Percentiles rank a stretch among this genome's conserved stretches.
These are phyloP conservation scores for Xylariomycetidae sp. DNA, from an alignment of 2,329 filamentous ascomycete species.

Conservation along the genomic window DNA sequence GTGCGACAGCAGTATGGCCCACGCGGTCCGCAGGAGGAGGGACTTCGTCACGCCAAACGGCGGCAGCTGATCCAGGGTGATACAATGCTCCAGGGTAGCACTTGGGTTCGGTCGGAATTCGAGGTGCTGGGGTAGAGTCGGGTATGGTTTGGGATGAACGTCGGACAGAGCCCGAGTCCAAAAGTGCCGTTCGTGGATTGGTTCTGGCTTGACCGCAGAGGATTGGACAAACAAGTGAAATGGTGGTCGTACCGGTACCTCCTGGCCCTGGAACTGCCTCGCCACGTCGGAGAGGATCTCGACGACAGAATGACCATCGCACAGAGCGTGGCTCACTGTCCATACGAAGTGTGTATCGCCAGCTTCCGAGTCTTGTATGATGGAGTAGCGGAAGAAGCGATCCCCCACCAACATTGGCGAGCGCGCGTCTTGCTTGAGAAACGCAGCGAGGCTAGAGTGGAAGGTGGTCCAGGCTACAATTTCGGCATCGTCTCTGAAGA, in stretches of 20 bases:
- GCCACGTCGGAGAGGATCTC: not conserved
- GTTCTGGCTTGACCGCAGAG: not conserved
- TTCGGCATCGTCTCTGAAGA: no score
- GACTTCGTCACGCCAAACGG: not conserved
- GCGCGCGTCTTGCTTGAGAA: no score
- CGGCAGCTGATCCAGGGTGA: no score
- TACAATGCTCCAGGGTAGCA: not conserved
- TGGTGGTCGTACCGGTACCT: no score
- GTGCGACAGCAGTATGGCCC: slow-evolving; percentile 3
- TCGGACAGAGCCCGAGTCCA: not conserved
- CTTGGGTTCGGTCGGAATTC: not conserved
- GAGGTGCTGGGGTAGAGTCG: not conserved
- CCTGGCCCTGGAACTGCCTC: not conserved
- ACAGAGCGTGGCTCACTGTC: not conserved
- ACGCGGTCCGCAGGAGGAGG: slow-evolving; percentile 2
- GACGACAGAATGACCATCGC: not conserved
- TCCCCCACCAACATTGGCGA: no score
- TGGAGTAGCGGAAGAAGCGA: no score
- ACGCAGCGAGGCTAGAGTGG: no score
- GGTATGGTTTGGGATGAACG: not conserved
- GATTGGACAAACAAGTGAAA: not conserved
- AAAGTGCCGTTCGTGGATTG: not conserved
- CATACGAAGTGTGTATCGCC: no score
- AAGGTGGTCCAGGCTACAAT: no score
- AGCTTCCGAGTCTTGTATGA: no score